Base-by-base conservation (phyloP, 2,329 filamentous ascomycete species). In the Colletotrichum magnum region DNA sequence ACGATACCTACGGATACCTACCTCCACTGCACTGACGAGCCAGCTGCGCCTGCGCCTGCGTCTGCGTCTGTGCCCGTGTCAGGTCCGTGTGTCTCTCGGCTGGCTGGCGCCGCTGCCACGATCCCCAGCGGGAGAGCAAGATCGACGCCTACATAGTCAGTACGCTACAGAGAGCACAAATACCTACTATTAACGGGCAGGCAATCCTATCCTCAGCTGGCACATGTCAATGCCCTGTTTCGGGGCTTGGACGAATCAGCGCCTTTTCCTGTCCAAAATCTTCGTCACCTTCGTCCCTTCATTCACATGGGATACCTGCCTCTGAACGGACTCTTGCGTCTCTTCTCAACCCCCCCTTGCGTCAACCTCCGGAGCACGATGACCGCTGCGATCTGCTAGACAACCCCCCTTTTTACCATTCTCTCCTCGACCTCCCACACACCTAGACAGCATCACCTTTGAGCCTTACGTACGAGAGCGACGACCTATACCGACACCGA, bases 161-260 rank as follows among this genome's bases (percentile, higher is more conserved):
- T 9, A 32, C 32, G 32, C 32, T 36, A 36, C 32, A 36, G 32
- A 36, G 32, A 24, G 32, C 32, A 36, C 32, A 36, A 36, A 36
- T 36, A 36, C 32, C 28, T 24, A 47, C 10, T n/a, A 16, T 16
- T 28, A 28, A 12, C 21, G 10, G 32, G 5, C 32, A 36, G 32
- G 32, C 32, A 36, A 69, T 63, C 52, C 32, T 57, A 58, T 60
- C 41, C 66, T 60, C 62, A 69, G 43, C 43, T 66, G 66, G 62
- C 66, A 69, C 66, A 69, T 69, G 66, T 70, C 68, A 70, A 68
- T 70, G 68, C 68, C 68, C 52, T 68, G 68, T 68, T 68, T 70
- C 58, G 64, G 45, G 45, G 18, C 64, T 48, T 58, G 58, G 64
- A 67, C 68, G 58, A 70, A 68, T 69, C 66, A 69, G 56, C 66